Evolutionary conservation across 805 yeast species (phyloP), one percentile per base, ranked within the genome.

Genomic region (Candida palmyrensis): DNA sequence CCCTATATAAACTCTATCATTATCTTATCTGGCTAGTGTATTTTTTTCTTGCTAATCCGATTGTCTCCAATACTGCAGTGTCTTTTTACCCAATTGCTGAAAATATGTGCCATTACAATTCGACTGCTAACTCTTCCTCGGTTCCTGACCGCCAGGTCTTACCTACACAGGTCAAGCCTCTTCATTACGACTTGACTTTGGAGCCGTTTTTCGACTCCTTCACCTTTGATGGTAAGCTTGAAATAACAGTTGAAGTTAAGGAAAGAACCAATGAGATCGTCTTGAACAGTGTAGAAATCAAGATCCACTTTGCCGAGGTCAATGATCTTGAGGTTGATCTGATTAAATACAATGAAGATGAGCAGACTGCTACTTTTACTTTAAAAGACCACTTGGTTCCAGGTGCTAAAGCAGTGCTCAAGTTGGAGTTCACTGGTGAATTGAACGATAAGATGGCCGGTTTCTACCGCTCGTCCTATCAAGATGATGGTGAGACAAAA

Each of bases 361-460:
- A 53, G 30, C 66, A 64, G 37, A 55, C 66, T 20, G 58, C 57
- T 25, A 55, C 66, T n/a, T 71, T 68, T 42, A 48, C 55, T 8
- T 55, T 64, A 35, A 50, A 57, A n/a, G 60, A 65, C 20, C 40
- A 48, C 20, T 46, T 63, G 36, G 42, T 51, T 10, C 51, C 53
- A 27, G 72, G 64, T 10, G 51, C 68, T 13, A 51, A 56, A 24
- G 70, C 73, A 30, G 51, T 61, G 13, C 53, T 82, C 40, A 60
- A 64, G 33, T 57, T 81, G 39, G 59, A 65, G 25, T 82, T 73
- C 54, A 64, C 71, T 23, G 90, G 88, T 44, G 67, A 62, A 27
- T 70, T 82, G 60, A 81, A 81, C 55, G 82, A 79, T 49, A 77
- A 81, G 50, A 82, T 83, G 90, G 83, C 85, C 35, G 90, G 90